Evolutionary conservation across 169 alveolate genomes (phyloP), one percentile per base, ranked within the genome.

Genomic region (Eimeria brunetti): DNA sequence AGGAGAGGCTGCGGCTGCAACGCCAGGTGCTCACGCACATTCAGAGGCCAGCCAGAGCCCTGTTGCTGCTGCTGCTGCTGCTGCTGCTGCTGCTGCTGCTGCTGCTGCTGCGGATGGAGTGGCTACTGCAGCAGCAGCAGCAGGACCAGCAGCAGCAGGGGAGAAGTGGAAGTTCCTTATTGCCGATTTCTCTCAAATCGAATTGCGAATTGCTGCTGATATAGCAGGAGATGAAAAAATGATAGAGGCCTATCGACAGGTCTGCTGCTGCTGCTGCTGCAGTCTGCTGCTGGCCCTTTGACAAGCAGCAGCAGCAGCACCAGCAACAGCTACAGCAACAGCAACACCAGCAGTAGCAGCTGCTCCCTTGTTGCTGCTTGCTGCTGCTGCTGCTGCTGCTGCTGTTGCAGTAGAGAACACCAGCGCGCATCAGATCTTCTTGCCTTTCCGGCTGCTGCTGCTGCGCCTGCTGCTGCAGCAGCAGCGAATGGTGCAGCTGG

Each of bases 131-230:
- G 49, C 90, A 14, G 67, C 88, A 12, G 88, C 88, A 44, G 18
- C 67, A 30, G 64, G 38, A 44, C 64, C 27, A 16, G 64, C 46
- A 41, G 62, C 58, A 44, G 30, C 60, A n/a, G 56, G 53, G 16
- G 90, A 56, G 24, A 51, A 58, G 56, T 75, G 96, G 96, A 97
- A 97, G 78, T 97, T 97, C 85, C 96, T 97, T 8, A 98, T 98
- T 33, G 98, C 99, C 8, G 99, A 98, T 91, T 97, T 98, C 97
- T 97, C 97, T 38, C 99, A 98, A 67, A 98, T 98, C 44, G 99
- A 98, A 97, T 90, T 98, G 76, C 95, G 98, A 24, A 97, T 98
- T 53, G 99, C 99, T 5, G 99, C 99, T 4, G 99, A 98, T 64
- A 97, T 98, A 38, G 97, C 99, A 20, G 94, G 96, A 62, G 99